Evolutionary conservation across 371 early-diverging fungal genomes (phyloP), one percentile per base, ranked within the genome.

Genomic region (Actinomucor elegans): DNA sequence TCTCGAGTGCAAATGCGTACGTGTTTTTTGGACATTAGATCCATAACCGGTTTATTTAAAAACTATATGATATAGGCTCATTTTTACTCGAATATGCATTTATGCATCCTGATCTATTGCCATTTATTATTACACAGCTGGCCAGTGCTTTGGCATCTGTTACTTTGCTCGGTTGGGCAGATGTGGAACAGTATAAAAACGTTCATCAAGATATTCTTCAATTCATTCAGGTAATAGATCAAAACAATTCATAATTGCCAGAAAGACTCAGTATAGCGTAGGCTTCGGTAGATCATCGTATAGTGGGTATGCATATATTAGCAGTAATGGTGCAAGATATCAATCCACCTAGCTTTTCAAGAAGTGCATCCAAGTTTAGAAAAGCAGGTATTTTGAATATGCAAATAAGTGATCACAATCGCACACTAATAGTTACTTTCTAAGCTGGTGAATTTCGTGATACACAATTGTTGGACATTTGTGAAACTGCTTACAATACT

Each of bases 141-240:
- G 81, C 88, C 12, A 83, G 84, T 52, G 75, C 91, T 2, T 83
- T 92, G 55, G 83, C 89, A n/a, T 57, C 85, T 24, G 69, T 94
- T 27, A 89, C 91, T 20, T 87, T 90, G 56, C 64, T 92, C 12
- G 91, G 92, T 6, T 94, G 94, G 93, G 76, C 84, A 33, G 93
- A 91, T 32, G 62, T 83, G 18, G 79, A 80, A 12, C 86, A 87
- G 29, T 92, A 90, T 57, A 79, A 78, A 32, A 72, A 79, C 23
- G 75, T 87, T 0, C 59, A 88, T 20, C 79, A 79, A 46, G 85
- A 87, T 35, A 69, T 91, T 24, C 58, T 77, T 11, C 83, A 85
- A 48, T 89, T 89, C 55, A 73, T 86, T 31, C 81, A 88, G 72
- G 89, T 84, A 68, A 62, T 5, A 21, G 11, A 27, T n/a, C n/a